phyloP scores from a whole-genome alignment of 441 rosid species.

The Eutrema salsugineum region DNA sequence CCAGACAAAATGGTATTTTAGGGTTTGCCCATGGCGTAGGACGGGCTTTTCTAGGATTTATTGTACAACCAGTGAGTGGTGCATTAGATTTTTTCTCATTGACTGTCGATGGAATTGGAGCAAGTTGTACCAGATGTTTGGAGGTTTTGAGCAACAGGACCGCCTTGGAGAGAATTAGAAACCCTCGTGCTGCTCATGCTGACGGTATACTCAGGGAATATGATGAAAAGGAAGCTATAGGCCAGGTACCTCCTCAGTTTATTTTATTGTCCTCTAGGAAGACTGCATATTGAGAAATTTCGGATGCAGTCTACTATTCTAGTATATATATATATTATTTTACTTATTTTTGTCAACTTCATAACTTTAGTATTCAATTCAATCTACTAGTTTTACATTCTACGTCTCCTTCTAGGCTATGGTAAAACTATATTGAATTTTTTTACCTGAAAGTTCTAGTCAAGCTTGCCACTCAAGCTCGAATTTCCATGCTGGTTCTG shows the following conservation, averaged over 20 bases:
- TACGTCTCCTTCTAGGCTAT: not conserved
- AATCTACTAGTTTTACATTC: not conserved
- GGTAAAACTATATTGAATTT: not conserved
- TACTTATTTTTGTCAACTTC: too few relatives aligned
- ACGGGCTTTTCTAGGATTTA: slow-evolving; percentile 78
- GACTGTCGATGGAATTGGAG: slow-evolving; percentile 97
- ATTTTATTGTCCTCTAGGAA: not conserved
- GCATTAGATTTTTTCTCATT: slow-evolving; percentile 95
- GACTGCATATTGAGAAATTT: not conserved
- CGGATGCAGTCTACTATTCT: not conserved
- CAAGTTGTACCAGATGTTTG: slow-evolving; percentile 92
- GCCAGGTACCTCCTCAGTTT: slow-evolving; percentile 61
- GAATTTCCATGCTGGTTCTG: slow-evolving; percentile 7
- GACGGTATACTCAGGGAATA: slow-evolving; percentile 84
- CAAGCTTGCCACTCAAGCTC: slow-evolving; percentile 6
- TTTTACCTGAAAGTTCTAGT: not conserved
- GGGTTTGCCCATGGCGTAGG: slow-evolving; percentile 99
- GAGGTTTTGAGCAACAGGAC: slow-evolving; percentile 71
- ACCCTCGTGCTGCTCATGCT: slow-evolving; percentile 84
- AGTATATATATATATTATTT: too few relatives aligned
- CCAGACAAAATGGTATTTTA: slow-evolving; percentile 78
- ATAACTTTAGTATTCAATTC: not conserved
- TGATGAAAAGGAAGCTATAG: slow-evolving; percentile 88
- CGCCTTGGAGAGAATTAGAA: slow-evolving; percentile 73
- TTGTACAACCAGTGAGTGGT: slow-evolving; percentile 97